A percentile compares a stretch with the other conserved stretches of the same genome.
Evolutionary conservation across 2,329 filamentous ascomycete species (phyloP).

Genomic region (Whalleya microplaca): DNA sequence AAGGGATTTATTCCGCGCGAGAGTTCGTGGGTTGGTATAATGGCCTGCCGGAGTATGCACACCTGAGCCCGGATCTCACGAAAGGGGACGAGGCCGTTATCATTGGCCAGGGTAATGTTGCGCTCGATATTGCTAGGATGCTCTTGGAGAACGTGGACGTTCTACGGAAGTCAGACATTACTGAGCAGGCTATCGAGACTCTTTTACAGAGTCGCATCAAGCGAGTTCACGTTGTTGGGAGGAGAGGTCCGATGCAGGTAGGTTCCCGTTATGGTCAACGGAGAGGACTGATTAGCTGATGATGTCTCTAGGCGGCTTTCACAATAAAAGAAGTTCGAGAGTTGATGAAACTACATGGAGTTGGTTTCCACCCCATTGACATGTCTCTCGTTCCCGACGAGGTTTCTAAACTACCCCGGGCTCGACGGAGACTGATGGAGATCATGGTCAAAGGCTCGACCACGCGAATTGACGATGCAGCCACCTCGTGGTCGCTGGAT

Average conservation of each 20-base stretch:
- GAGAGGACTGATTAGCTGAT: constrained; percentile 1
- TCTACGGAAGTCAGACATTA: constrained; percentile 84
- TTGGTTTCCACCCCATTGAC: constrained; percentile 73
- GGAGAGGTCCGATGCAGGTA: constrained; percentile 86
- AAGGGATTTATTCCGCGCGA: constrained; percentile 82
- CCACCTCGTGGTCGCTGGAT: constrained; percentile 80
- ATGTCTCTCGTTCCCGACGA: constrained; percentile 68
- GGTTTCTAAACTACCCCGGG: constrained; percentile 71
- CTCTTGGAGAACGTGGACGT: constrained; percentile 75
- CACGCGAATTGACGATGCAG: constrained; percentile 48
- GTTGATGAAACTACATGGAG: constrained; percentile 74
- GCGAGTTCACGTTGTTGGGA: constrained; percentile 83
- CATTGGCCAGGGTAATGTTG: constrained; percentile 95
- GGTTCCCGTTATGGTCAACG: constrained; percentile 23
- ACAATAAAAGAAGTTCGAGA: constrained; percentile 95
- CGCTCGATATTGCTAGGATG: constrained; percentile 89
- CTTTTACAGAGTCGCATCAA: constrained; percentile 75
- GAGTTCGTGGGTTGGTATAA: constrained; percentile 99
- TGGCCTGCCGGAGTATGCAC: constrained; percentile 79
- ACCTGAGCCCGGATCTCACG: constrained; percentile 73
- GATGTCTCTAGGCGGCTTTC: constrained; percentile 72
- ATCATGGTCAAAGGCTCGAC: constrained; percentile 76
- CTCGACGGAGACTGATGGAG: constrained; percentile 77
- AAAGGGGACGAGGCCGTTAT: constrained; percentile 81
- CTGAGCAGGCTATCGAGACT: constrained; percentile 77